Evolutionary conservation across 192 early-diverging fungal genomes (phyloP).

Genomic region (Dissophora ornata): DNA sequence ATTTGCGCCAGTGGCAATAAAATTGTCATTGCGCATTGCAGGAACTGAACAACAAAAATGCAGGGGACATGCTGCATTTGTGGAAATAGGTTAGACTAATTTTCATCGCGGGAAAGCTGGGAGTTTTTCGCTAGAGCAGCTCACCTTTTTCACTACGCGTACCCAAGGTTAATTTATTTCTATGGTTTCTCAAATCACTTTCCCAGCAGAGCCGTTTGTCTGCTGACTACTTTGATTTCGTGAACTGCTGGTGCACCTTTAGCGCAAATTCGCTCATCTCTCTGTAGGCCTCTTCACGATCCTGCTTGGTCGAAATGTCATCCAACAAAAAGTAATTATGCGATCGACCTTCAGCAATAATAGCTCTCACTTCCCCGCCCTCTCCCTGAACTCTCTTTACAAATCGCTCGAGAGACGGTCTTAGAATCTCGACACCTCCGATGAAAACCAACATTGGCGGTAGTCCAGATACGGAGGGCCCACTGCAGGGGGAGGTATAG

Average conservation of each 20-base stretch:
- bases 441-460: constrained; percentile 22
- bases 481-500: constrained; percentile 17
- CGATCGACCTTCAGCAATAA: constrained; percentile 15
- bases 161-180: not conserved
- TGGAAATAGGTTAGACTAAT: too few species aligned
- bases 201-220: too few species aligned
- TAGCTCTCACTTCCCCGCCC: constrained; percentile 15
- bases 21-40: too few species aligned
- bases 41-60: too few species aligned
- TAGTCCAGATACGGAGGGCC: constrained; percentile 10
- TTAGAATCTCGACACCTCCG: constrained; percentile 35
- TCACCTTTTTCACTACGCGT: too few species aligned
- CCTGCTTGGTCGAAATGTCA: constrained; percentile 18
- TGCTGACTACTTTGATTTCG: not conserved
- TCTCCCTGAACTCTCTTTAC: constrained; percentile 20
- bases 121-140: too few species aligned
- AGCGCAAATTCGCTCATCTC: constrained; percentile 20
- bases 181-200: not conserved
- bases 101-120: too few species aligned
- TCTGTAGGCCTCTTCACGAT: constrained; percentile 3
- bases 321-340: constrained; percentile 39
- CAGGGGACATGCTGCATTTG: too few species aligned
- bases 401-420: constrained; percentile 35
- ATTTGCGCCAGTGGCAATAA: too few species aligned
- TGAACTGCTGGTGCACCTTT: not conserved